Evolutionary conservation across 2,329 filamentous ascomycete genomes (phyloP).

Genomic region (Harringtonia aguacate): DNA sequence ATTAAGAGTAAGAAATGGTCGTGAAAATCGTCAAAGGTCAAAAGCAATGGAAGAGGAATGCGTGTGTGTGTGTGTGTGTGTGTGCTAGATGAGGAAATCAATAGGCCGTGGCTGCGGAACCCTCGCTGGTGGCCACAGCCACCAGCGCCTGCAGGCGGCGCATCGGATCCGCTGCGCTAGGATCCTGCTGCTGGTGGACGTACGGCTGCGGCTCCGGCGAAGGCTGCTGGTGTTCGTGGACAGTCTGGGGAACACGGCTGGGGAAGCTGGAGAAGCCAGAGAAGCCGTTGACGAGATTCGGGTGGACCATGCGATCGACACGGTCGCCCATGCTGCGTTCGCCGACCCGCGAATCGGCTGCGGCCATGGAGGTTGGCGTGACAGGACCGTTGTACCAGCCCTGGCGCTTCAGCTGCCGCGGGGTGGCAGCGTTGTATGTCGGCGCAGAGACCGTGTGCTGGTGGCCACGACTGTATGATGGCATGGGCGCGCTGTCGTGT

Average conservation of each 20-base stretch:
- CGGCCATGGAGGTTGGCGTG: conserved; percentile 5
- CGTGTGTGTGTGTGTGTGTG: background rate
- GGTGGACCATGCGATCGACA: conserved; percentile 47
- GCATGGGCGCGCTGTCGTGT: too few relatives aligned
- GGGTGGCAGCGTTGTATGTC: conserved; percentile 32
- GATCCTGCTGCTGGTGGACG: background rate
- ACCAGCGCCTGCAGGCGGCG: conserved; percentile 13
- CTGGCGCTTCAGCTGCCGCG: conserved; percentile 53
- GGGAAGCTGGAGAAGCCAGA: conserved; percentile 13
- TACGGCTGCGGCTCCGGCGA: background rate
- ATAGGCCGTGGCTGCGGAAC: conserved; percentile 9
- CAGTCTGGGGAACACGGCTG: conserved; percentile 9
- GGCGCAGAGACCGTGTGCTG: conserved; percentile 53
- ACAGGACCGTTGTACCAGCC: conserved; percentile 59
- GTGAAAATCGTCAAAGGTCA: background rate
- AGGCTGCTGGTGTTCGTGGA: conserved; percentile 5
- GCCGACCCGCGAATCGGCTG: background rate
- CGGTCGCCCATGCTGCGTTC: conserved; percentile 19
- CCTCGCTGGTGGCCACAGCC: conserved; percentile 12
- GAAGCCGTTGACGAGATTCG: conserved; percentile 27
- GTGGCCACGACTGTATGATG: conserved; percentile 25
- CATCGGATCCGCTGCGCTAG: background rate
- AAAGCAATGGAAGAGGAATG: background rate
- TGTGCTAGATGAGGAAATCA: background rate
- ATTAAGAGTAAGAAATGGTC: background rate